phyloP scores from a whole-genome alignment of 495 filamentous ascomycete genomes.

The Astrothelium subdiscretum region DNA sequence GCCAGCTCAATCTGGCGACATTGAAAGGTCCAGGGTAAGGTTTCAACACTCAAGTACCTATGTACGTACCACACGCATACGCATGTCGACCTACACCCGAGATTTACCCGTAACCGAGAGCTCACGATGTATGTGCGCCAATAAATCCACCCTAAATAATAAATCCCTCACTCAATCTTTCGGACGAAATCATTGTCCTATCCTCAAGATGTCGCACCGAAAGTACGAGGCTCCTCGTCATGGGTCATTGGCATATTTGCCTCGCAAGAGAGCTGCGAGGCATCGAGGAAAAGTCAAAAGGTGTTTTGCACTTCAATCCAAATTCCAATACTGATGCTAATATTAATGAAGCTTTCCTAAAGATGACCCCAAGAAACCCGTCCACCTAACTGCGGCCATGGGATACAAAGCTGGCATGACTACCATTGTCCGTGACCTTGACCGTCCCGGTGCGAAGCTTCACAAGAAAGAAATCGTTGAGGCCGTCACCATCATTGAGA shows the following conservation, averaged over 20 bases:
- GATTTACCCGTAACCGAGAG: neutral
- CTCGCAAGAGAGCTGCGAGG: slow-evolving; percentile 90
- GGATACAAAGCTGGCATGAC: slow-evolving; percentile 99
- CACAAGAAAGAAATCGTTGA: slow-evolving; percentile 99
- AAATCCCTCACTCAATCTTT: neutral
- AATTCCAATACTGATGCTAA: slow-evolving; percentile 10
- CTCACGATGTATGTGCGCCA: neutral
- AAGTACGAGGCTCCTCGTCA: slow-evolving; percentile 78
- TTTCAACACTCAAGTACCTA: no score
- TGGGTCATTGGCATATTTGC: slow-evolving; percentile 94
- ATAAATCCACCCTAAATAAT: neutral
- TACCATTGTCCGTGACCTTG: slow-evolving; percentile 98
- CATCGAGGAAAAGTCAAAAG: slow-evolving; percentile 98
- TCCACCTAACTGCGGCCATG: slow-evolving; percentile 96
- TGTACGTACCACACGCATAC: no score
- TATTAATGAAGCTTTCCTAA: slow-evolving; percentile 77
- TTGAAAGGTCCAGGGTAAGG: no score
- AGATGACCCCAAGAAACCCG: slow-evolving; percentile 98
- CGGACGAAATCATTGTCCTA: neutral
- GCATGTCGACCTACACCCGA: no score
- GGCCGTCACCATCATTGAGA: slow-evolving; percentile 98
- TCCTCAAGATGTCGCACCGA: slow-evolving; percentile 22
- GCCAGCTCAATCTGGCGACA: no score
- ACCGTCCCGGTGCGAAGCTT: slow-evolving; percentile 98
- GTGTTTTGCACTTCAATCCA: slow-evolving; percentile 39